Evolutionary conservation across 495 filamentous ascomycete species (phyloP).

Genomic region (Hypoxylon subgilvum): DNA sequence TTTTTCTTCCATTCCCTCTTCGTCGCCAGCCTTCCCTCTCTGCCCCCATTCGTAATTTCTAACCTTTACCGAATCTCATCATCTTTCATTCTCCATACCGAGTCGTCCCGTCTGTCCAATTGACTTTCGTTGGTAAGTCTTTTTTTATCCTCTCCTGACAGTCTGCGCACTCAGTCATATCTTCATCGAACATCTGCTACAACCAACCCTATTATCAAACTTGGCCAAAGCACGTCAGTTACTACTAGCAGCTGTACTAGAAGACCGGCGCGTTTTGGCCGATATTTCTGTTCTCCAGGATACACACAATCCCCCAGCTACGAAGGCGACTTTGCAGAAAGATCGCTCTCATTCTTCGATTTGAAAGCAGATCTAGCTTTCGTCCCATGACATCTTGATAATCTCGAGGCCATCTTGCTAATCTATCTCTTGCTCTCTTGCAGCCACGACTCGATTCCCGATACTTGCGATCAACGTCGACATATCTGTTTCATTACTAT

Average conservation of each 20-base stretch:
- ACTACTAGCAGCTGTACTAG: neutral
- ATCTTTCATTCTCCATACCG: slow-evolving; percentile 31
- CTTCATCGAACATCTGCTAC: neutral
- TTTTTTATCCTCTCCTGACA: slow-evolving; percentile 8
- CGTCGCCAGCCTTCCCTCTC: slow-evolving; percentile 36
- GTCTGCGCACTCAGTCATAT: slow-evolving; percentile 2
- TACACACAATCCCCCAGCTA: no score
- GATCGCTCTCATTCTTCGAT: neutral
- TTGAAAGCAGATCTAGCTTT: neutral
- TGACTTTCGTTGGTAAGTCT: slow-evolving; percentile 37
- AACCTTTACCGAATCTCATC: slow-evolving; percentile 39
- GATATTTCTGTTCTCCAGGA: neutral
- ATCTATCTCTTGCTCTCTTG: slow-evolving; percentile 6
- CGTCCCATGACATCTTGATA: neutral
- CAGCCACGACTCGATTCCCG: slow-evolving; percentile 10
- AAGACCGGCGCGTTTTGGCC: neutral
- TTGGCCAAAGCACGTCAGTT: slow-evolving; percentile 14
- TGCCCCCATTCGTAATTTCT: slow-evolving; percentile 29
- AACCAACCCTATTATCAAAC: slow-evolving; percentile 3
- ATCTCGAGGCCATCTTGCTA: slow-evolving; percentile 1
- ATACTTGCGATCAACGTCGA: slow-evolving; percentile 12
- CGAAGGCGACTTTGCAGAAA: no score
- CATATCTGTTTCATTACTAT: slow-evolving; percentile 18
- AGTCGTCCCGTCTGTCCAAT: slow-evolving; percentile 27
- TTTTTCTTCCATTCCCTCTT: slow-evolving; percentile 42